Evolutionary conservation across 1,284 basidiomycete species (phyloP).

Genomic region (Psilocybe mexicana): DNA sequence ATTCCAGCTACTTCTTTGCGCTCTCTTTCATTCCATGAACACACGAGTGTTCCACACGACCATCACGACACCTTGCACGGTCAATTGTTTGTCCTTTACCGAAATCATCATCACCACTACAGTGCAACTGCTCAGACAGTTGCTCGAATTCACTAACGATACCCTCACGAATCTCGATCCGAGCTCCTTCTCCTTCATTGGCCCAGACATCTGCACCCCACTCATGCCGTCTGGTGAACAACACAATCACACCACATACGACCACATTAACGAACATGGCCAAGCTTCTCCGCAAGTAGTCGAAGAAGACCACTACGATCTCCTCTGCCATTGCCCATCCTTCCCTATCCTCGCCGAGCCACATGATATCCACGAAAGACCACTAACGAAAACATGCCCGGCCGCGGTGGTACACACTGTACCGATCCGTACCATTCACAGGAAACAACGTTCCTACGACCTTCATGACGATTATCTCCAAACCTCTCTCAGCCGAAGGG

Average conservation of each 20-base stretch:
- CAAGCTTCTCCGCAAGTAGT: background rate
- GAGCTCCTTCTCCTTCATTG: background rate
- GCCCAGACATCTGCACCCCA: background rate
- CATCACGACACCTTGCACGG: background rate
- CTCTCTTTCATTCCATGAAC: background rate
- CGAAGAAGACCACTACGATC: background rate
- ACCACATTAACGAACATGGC: background rate
- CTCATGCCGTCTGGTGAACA: background rate
- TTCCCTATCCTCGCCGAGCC: background rate
- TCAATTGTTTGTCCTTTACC: background rate
- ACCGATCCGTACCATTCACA: slow-evolving; percentile 29
- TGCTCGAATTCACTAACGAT: background rate
- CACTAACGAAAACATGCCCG: background rate
- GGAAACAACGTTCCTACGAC: slow-evolving; percentile 45
- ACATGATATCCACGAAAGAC: background rate
- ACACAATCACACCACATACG: background rate
- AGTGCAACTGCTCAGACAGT: background rate
- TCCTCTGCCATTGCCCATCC: background rate
- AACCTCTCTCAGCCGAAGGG: background rate
- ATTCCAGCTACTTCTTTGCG: background rate
- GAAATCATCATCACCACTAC: background rate
- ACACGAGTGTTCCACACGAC: background rate
- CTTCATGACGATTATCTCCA: slow-evolving; percentile 35
- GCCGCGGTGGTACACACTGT: slow-evolving; percentile 15
- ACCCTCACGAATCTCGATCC: background rate